Conservation (phyloP, 2,329 filamentous ascomycete species). For the Arachnomyces sp. region DNA sequence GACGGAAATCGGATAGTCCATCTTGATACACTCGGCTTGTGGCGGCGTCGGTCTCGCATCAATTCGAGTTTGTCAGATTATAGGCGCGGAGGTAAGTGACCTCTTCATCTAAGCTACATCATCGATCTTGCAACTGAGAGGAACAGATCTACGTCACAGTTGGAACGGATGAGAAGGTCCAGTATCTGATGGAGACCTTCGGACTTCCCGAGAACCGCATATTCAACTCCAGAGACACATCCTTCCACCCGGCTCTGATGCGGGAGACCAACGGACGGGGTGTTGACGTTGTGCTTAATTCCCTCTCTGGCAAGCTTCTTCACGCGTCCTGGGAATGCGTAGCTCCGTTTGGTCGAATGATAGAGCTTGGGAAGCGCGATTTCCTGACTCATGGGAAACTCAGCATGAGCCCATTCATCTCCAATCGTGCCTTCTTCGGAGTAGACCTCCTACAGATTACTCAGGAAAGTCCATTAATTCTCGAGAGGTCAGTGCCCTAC, state of each 20-base stretch:
- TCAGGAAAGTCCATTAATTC: background rate
- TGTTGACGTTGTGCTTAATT: slow-evolving; percentile 13
- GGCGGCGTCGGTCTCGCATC: slow-evolving; percentile 1
- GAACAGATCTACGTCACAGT: slow-evolving; percentile 8
- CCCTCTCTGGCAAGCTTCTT: slow-evolving; percentile 7
- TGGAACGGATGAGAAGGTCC: slow-evolving; percentile 7
- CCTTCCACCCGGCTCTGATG: slow-evolving; percentile 2
- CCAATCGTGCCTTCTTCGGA: slow-evolving; percentile 25
- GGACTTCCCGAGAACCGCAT: slow-evolving; percentile 7
- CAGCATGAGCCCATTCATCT: slow-evolving; percentile 33
- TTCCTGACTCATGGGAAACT: slow-evolving; percentile 28
- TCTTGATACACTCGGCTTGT: slow-evolving; percentile 1
- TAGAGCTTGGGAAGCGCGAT: slow-evolving; percentile 40
- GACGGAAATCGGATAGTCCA: background rate
- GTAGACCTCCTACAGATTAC: slow-evolving; percentile 1
- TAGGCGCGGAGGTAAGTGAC: background rate
- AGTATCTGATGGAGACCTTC: slow-evolving; percentile 6
- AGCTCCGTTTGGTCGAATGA: slow-evolving; percentile 31
- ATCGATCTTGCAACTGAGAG: background rate
- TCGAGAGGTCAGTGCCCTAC: too few relatives aligned
- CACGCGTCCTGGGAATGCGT: slow-evolving; percentile 7
- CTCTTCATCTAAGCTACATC: background rate
- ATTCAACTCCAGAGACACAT: slow-evolving; percentile 5
- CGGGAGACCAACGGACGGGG: slow-evolving; percentile 8
- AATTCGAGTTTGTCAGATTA: slow-evolving; percentile 1